These are phyloP conservation scores for Arabidopsis thaliana DNA, from an alignment of 345 rosid genomes.

Conservation along the genomic window TAIR10.1 NC_003070.9:12587001-12587500, in stretches of 20 bases:
- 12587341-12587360: conserved; percentile 76
- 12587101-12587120: conserved; percentile 88
- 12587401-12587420: conserved; percentile 57
- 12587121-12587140: conserved; percentile 79
- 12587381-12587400: conserved; percentile 64
- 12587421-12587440: conserved; percentile 68
- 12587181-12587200: conserved; percentile 51
- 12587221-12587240: conserved; percentile 19
- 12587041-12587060: conserved; percentile 83
- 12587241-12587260: conserved; percentile 17
- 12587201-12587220: not conserved
- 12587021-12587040: conserved; percentile 69
- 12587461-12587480: conserved; percentile 76
- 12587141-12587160: conserved; percentile 87
- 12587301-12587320: conserved; percentile 87
- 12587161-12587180: conserved; percentile 89
- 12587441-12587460: conserved; percentile 60
- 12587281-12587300: conserved; percentile 87
- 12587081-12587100: conserved; percentile 80
- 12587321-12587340: conserved; percentile 76
- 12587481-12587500: conserved; percentile 73
- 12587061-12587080: conserved; percentile 75
- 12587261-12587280: conserved; percentile 92
- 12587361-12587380: conserved; percentile 80
- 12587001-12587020: conserved; percentile 51